phyloP scores from a whole-genome alignment of 805 yeast genomes.

The Helenozyma rhizophorensis region DNA sequence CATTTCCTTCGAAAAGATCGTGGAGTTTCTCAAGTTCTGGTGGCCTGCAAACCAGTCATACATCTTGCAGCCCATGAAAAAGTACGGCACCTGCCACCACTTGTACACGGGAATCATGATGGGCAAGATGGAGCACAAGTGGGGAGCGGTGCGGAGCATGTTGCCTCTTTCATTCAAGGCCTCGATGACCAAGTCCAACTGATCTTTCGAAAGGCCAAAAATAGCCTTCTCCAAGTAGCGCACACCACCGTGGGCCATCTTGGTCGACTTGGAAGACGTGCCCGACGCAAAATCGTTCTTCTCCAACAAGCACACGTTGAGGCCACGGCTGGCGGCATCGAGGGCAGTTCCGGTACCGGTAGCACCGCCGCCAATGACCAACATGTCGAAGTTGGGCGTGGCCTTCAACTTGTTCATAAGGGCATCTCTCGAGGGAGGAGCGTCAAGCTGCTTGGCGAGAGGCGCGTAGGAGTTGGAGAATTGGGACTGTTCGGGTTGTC shows the following conservation, averaged over 20 bases:
- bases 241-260: constrained; percentile 97
- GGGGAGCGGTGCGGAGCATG: constrained; percentile 88
- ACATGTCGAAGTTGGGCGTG: constrained; percentile 62
- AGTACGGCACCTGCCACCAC: constrained; percentile 95
- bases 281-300: constrained; percentile 89
- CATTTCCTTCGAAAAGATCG: constrained; percentile 60
- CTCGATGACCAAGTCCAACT: constrained; percentile 82
- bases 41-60: constrained; percentile 91
- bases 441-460: constrained; percentile 38
- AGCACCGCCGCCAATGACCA: constrained; percentile 95
- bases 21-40: constrained; percentile 77
- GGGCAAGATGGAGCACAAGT: constrained; percentile 78
- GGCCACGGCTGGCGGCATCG: constrained; percentile 87
- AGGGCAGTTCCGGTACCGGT: constrained; percentile 91
- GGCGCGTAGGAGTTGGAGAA: constrained; percentile 34
- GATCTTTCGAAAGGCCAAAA: constrained; percentile 86
- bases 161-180: constrained; percentile 85
- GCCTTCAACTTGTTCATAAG: constrained; percentile 35
- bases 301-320: constrained; percentile 83
- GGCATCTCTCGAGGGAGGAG: constrained; percentile 56
- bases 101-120: constrained; percentile 94
- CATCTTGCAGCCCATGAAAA: constrained; percentile 84
- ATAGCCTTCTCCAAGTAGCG: constrained; percentile 92
- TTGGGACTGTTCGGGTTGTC: constrained; percentile 26
- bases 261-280: constrained; percentile 89